Base-by-base conservation (phyloP, 2,329 filamentous ascomycete genomes). In the Penicillium occitanis region DNA sequence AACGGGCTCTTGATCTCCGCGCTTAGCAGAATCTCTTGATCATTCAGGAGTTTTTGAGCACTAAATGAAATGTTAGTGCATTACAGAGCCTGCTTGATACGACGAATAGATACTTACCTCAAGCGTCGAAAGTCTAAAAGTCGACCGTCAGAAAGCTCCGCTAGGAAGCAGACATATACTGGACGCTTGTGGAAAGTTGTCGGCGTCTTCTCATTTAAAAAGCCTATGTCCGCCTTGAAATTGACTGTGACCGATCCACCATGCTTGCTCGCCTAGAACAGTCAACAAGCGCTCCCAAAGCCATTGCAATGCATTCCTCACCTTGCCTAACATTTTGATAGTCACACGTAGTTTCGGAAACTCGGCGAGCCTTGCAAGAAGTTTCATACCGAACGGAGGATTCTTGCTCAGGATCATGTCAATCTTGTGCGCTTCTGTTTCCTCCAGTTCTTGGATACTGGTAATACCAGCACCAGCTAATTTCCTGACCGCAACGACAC, bases 341-440 rank as follows among this genome's bases (percentile, higher is more conserved):
- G 82, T 81, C 2, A 90, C 80, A 37, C 84, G 80, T 66, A 89
- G 78, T 69, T 86, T 87, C 0, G 95, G 95, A 71, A 97, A 98
- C 0, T 84, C 82, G 1, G 84, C 85, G 10, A 95, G 77, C 22
- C 83, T 81, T 13, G 87, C 86, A 14, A 91, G 79, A 50, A 96
- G 74, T 50, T 89, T 89, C 53, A 86, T 84, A 0, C 94, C 95
- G 73, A 91, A 97, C 0, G 94, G 92, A 0, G 93, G 91, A 70
- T 96, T 92, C 63, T 90, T 89, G 69, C 88, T 90, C 57, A 96
- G 76, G 28, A 92, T 79, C 58, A 88, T 85, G 72, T 98, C 94
- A 61, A 99, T 91, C 30, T 87, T 85, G 63, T 88, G 85, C 30
- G 89, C 82, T 42, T 94, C 89, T 14, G 87, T 83, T 6, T 76